Conservation (phyloP, 129 eudicot genomes). For the Tanacetum coccineum region DNA sequence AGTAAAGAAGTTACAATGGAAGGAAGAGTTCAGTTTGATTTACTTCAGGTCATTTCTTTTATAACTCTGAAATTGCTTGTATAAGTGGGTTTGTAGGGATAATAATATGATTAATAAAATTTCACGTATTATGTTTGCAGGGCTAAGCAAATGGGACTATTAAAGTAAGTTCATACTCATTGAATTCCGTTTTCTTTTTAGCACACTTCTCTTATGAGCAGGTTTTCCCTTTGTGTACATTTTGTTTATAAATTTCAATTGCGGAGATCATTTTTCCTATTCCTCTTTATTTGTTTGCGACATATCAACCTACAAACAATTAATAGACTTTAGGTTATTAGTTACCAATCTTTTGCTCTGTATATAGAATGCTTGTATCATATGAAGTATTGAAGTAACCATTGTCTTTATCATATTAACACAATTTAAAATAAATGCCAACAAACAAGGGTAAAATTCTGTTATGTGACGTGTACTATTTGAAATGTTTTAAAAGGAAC, state of each 20-base stretch:
- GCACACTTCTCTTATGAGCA: constrained; percentile 94
- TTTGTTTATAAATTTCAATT: neutral
- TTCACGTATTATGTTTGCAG: constrained; percentile 42
- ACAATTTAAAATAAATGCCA: neutral
- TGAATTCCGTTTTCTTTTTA: constrained; percentile 97
- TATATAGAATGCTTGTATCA: neutral
- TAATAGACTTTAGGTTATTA: neutral
- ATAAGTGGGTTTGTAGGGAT: too few relatives aligned
- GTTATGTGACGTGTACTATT: too few relatives aligned
- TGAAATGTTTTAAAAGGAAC: too few relatives aligned
- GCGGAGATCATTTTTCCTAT: constrained; percentile 3
- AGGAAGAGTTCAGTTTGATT: constrained; percentile 98
- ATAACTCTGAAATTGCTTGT: too few relatives aligned
- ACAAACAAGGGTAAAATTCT: too few relatives aligned
- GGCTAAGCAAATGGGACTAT: constrained; percentile 97
- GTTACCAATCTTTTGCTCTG: constrained; percentile 3
- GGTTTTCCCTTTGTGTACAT: constrained; percentile 37
- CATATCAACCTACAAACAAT: neutral
- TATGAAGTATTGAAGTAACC: neutral
- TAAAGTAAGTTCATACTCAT: constrained; percentile 89
- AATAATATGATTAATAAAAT: too few relatives aligned
- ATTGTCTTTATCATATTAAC: neutral
- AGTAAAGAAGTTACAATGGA: constrained; percentile 86
- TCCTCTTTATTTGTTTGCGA: neutral
- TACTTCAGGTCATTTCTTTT: constrained; percentile 93